phyloP scores from a whole-genome alignment of 495 filamentous ascomycete genomes.

The Thermochaetoides thermophila region DNA sequence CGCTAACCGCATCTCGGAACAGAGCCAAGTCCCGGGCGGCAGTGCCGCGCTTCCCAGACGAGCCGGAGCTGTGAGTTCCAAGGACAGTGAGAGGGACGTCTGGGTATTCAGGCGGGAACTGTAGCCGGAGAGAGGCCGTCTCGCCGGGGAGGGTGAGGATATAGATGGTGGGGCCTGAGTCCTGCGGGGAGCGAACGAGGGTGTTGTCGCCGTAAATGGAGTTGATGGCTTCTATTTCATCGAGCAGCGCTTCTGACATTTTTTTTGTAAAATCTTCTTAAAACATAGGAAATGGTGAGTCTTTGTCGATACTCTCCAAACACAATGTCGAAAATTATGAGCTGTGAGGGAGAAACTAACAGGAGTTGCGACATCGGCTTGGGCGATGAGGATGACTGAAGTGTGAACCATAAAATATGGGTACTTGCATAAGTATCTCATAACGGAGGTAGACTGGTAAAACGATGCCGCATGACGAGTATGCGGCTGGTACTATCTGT shows the following conservation, averaged over 20 bases:
- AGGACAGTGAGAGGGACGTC: conserved; percentile 49
- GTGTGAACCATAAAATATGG: too few species aligned
- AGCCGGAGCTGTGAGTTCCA: conserved; percentile 46
- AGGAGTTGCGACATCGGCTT: too few species aligned
- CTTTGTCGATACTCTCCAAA: too few species aligned
- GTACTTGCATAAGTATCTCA: too few species aligned
- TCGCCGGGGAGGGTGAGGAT: conserved; percentile 37
- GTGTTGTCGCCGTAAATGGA: conserved; percentile 74
- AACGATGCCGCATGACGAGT: too few species aligned
- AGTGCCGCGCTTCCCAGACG: conserved; percentile 47
- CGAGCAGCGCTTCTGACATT: conserved; percentile 64
- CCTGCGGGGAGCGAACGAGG: conserved; percentile 25
- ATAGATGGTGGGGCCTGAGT: conserved; percentile 23
- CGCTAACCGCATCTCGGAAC: conserved; percentile 47
- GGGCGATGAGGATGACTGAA: too few species aligned
- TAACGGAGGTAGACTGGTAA: too few species aligned
- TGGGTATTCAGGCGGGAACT: conserved; percentile 62
- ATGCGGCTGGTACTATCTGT: too few species aligned
- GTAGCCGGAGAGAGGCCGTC: conserved; percentile 41
- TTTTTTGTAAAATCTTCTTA: too few species aligned
- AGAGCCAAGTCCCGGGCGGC: conserved; percentile 51
- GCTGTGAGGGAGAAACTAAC: too few species aligned
- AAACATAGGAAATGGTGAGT: too few species aligned
- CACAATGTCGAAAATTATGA: too few species aligned
- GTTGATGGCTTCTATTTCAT: conserved; percentile 83